Percentiles rank a stretch among this genome's conserved stretches.
phyloP scores from a whole-genome alignment of 331 rosid genomes.

The Prunus yedoensis region DNA sequence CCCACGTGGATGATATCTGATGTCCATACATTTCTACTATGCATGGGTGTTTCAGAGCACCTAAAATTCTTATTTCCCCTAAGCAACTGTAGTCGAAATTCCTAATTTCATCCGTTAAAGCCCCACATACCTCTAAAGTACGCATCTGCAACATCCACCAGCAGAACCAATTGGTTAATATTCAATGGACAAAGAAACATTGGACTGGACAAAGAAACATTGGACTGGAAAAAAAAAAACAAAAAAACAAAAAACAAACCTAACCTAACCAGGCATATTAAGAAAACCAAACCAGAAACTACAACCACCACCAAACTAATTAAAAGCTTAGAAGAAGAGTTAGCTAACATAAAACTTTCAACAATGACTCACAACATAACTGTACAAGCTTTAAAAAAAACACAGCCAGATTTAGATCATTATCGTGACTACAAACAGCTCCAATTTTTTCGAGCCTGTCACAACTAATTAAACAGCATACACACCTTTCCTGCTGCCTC shows the following conservation, averaged over 20 bases:
- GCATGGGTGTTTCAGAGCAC: slow-evolving; percentile 76
- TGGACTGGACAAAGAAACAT: too few species aligned
- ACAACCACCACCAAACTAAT: too few species aligned
- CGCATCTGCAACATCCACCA: slow-evolving; percentile 66
- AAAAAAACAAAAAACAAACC: too few species aligned
- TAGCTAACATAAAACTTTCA: background rate
- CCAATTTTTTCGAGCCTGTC: background rate
- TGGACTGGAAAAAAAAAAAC: too few species aligned
- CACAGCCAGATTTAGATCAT: background rate
- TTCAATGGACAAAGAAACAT: background rate
- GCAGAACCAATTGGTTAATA: background rate
- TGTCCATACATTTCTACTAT: slow-evolving; percentile 94
- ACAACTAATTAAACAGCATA: background rate
- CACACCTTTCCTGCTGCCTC: slow-evolving; percentile 91
- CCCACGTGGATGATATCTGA: slow-evolving; percentile 77
- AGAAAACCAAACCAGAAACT: too few species aligned
- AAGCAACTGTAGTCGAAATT: slow-evolving; percentile 74
- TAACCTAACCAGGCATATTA: too few species aligned
- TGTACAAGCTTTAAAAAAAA: background rate
- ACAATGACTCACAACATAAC: background rate
- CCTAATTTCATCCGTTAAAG: slow-evolving; percentile 57
- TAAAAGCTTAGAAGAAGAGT: too few species aligned
- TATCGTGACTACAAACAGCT: background rate
- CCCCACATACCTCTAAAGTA: slow-evolving; percentile 50
- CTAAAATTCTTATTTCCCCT: slow-evolving; percentile 91